These are phyloP conservation scores for Cercospora citrullina DNA, from an alignment of 2,329 filamentous ascomycete species.

Conservation along the genomic window DNA sequence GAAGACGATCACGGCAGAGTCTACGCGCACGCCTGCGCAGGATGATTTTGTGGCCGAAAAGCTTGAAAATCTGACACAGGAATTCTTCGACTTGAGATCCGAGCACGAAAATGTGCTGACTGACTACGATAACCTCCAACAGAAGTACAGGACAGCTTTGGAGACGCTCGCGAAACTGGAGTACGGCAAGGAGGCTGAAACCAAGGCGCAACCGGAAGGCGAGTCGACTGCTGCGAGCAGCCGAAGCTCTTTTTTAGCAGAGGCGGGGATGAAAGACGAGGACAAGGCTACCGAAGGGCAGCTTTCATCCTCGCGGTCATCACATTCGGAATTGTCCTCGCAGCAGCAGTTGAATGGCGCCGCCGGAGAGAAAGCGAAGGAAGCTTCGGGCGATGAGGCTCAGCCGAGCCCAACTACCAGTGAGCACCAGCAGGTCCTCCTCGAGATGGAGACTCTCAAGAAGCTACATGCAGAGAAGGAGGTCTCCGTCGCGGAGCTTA, in stretches of 20 bases:
- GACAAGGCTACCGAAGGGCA: constrained; percentile 62
- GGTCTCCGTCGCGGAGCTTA: constrained; percentile 68
- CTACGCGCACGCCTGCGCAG: constrained; percentile 71
- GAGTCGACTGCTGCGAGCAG: constrained; percentile 55
- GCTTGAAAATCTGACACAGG: constrained; percentile 84
- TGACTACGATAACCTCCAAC: constrained; percentile 74
- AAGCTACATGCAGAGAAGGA: constrained; percentile 74
- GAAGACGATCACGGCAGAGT: constrained; percentile 27
- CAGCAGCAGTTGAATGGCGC: constrained; percentile 68
- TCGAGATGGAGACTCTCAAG: constrained; percentile 71
- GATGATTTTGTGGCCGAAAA: constrained; percentile 87
- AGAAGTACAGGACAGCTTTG: constrained; percentile 89
- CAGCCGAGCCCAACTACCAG: constrained; percentile 37
- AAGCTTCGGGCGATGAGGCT: constrained; percentile 20
- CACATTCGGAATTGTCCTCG: constrained; percentile 91
- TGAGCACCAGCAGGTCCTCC: constrained; percentile 58
- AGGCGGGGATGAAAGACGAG: constrained; percentile 68
- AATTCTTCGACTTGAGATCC: constrained; percentile 83
- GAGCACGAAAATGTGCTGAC: constrained; percentile 83
- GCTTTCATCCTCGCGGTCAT: constrained; percentile 80
- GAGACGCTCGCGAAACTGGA: constrained; percentile 80
- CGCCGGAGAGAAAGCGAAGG: constrained; percentile 23
- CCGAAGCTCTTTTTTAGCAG: constrained; percentile 82
- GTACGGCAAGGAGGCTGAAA: constrained; percentile 51
- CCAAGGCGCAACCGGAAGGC: constrained; percentile 60